phyloP scores from a whole-genome alignment of 257 asterid genomes.

The Nicotiana knightiana region DNA sequence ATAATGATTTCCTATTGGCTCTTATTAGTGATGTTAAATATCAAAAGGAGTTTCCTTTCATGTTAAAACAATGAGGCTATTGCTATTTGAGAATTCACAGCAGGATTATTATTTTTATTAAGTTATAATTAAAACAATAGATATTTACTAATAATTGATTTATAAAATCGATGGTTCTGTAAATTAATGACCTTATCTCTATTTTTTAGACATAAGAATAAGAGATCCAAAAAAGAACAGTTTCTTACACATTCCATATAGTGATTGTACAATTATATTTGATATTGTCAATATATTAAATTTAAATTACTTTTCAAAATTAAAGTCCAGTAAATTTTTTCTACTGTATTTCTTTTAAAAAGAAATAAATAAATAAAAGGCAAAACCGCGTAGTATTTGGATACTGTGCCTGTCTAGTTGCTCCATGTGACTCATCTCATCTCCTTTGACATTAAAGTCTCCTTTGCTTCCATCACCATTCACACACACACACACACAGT shows the following conservation, averaged over 20 bases:
- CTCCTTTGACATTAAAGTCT: constrained; percentile 7
- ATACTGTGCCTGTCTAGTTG: constrained; percentile 6
- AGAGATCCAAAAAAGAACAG: no score
- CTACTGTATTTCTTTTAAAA: neutral
- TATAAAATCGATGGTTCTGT: no score
- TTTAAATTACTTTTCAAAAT: no score
- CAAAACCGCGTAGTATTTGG: constrained; percentile 18
- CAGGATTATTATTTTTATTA: no score
- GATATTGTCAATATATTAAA: no score
- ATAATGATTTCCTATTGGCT: neutral
- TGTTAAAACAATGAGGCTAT: neutral
- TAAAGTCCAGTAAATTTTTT: neutral
- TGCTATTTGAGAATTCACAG: neutral
- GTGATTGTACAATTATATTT: no score
- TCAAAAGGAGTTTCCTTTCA: neutral
- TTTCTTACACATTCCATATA: no score
- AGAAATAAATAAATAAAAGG: neutral
- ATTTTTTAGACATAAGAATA: no score
- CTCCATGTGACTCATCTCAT: constrained; percentile 20
- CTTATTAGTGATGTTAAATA: neutral
- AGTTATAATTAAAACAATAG: no score
- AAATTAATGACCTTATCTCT: no score
- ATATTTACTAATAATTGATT: no score
- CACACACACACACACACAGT: neutral
- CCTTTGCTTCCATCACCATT: neutral